Evolutionary conservation across 495 filamentous ascomycete species (phyloP), one percentile per base, ranked within the genome.

Genomic region (Cryomyces minteri): DNA sequence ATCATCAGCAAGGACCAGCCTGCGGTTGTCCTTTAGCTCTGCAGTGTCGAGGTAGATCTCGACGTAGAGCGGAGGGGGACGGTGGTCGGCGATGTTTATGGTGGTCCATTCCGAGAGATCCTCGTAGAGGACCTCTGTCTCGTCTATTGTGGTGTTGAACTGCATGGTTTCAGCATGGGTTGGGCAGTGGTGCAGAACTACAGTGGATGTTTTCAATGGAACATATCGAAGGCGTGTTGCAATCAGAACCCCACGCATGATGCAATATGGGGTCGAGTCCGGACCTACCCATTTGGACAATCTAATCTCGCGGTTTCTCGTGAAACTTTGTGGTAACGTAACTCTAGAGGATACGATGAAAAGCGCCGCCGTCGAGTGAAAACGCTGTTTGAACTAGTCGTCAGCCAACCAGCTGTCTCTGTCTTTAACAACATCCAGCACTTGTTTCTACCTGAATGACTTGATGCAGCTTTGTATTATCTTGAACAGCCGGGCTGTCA

Each of bases 101-200:
- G 62, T 70, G 62, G 73, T 80, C 85, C 87, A 98, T 38, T 77
- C 67, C 50, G 71, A 69, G 32, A 95, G 68, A 48, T 87, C 80
- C 46, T 93, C 79, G 54, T 75, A 68, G 50, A 90, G 81, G 39
- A 76, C 75, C 54, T 93, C 85, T 44, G 85, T 88, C 45, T 98
- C 90, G 51, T 94, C 85, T 40, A 94, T 70, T 42, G 94, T 84
- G 50, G 95, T 74, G 58, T 93, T 90, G 63, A 95, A 98, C 90
- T 96, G 45, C 31, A 25, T 18, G 31, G 30, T 44, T 4, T 14
- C 4, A 36, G 25, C 6, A 5, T 4, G 32, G 32, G 9, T 34
- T 10, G 25, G 8, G 30, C 11, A 11, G 14, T 30, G 48, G 32
- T 18, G 9, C 3, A 14, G 9, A 38, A 38, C 34, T 38, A 38